phyloP scores from a whole-genome alignment of 1,139 yeast species.

The Eremothecium cymbalariae region DNA sequence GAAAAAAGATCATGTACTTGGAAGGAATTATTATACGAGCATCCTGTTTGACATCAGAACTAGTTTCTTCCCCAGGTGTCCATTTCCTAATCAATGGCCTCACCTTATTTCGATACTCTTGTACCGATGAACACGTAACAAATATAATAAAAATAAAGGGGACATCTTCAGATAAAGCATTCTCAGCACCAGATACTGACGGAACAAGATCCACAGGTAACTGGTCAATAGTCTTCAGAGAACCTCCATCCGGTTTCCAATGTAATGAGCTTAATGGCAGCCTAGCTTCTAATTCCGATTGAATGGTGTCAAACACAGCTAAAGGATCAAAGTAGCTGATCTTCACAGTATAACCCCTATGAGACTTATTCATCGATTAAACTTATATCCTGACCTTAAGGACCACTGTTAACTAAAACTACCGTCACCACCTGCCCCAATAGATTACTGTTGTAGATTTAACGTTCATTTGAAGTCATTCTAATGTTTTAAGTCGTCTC shows the following conservation, averaged over 20 bases:
- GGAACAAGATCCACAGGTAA: conserved; percentile 54
- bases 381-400: no score
- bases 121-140: conserved; percentile 56
- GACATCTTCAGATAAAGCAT: conserved; percentile 24
- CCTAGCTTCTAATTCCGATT: conserved; percentile 43
- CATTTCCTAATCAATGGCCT: conserved; percentile 79
- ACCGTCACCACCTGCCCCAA: no score
- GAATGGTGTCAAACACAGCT: conserved; percentile 50
- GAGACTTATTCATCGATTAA: conserved; percentile 10
- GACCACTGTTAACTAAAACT: no score
- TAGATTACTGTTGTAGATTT: no score
- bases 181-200: conserved; percentile 35
- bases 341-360: conserved; percentile 25
- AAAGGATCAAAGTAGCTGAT: conserved; percentile 86
- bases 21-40: conserved; percentile 9
- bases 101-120: conserved; percentile 67
- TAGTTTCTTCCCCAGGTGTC: conserved; percentile 48
- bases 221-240: conserved; percentile 57
- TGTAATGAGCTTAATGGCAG: conserved; percentile 69
- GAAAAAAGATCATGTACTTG: conserved; percentile 24
- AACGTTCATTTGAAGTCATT: no score
- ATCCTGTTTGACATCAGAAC: conserved; percentile 7
- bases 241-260: conserved; percentile 56
- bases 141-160: conserved; percentile 64
- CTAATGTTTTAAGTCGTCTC: no score